Percentiles rank a stretch among this genome's conserved stretches.
phyloP scores from a whole-genome alignment of 2,329 filamentous ascomycete genomes.

The Paecilomyces sp. region DNA sequence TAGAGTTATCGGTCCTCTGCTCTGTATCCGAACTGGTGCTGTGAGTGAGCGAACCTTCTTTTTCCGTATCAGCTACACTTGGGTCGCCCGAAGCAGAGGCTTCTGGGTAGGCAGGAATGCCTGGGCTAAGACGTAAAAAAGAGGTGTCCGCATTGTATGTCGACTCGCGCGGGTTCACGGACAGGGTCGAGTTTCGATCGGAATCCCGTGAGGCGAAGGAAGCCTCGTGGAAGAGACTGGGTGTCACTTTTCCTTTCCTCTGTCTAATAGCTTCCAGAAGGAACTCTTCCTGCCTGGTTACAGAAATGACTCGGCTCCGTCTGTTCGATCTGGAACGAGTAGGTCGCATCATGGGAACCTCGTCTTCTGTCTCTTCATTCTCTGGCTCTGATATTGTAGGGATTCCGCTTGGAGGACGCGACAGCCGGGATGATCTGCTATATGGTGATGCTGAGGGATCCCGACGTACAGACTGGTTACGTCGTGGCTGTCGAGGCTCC shows the following conservation, averaged over 20 bases:
- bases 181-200: conserved; percentile 22
- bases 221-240: conserved; percentile 29
- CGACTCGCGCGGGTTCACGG: conserved; percentile 23
- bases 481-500: conserved; percentile 12
- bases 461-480: conserved; percentile 10
- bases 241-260: conserved; percentile 41
- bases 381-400: conserved; percentile 27
- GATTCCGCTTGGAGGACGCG: conserved; percentile 23
- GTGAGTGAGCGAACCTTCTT: conserved; percentile 18
- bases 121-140: conserved; percentile 32
- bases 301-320: conserved; percentile 43
- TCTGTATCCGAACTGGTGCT: conserved; percentile 27
- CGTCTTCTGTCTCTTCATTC: conserved; percentile 1
- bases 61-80: conserved; percentile 20
- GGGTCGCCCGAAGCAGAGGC: conserved; percentile 12
- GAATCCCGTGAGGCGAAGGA: conserved; percentile 11
- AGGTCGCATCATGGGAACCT: conserved; percentile 9
- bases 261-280: conserved; percentile 45
- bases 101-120: conserved; percentile 16
- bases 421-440: conserved; percentile 17
- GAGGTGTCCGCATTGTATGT: conserved; percentile 31
- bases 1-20: conserved; percentile 24
- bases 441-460: conserved; percentile 21
- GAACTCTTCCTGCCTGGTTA: conserved; percentile 47
- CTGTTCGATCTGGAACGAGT: conserved; percentile 17